Base-by-base conservation (phyloP, 2,329 filamentous ascomycete genomes). In the Fusarium liriodendri region DNA sequence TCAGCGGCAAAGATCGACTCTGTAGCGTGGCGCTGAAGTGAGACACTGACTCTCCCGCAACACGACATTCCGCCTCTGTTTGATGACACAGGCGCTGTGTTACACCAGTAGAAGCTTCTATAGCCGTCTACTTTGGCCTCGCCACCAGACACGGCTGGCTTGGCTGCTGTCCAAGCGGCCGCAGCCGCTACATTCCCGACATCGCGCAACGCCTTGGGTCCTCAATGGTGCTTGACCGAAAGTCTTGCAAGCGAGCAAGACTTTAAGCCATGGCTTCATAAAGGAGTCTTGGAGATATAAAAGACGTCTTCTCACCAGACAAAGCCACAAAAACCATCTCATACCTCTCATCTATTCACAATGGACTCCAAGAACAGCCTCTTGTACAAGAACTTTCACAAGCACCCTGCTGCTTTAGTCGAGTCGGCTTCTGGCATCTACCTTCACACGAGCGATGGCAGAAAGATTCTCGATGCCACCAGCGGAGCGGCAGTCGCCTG, bases 341-440 rank as follows among this genome's bases (percentile, higher is more conserved):
- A 20, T n/a, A 1, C 16, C 18, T 20, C 2, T 16, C n/a, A 14
- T 14, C 10, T 33, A n/a, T 7, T 52, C 63, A 72, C 33, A 18
- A 76, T 76, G 74, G 47, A 65, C 5, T 71, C 72, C n/a, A 72
- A 65, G 38, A 76, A 76, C 72, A 76, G 74, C 29, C 74, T 76
- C 20, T 54, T 76, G 2, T 76, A 76, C 74, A 76, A 76, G 42
- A 76, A 76, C 64, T 76, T 76, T 1, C 72, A 76, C 11, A 75
- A 73, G 27, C 74, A 76, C 27, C 74, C 74, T 7, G 74, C 72
- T 0, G 74, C 74, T 22, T 64, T 76, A 7, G 38, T 76, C 4
- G 70, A 76, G n/a, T 76, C 74, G 0, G 72, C 74, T 0, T 40
- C 57, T 0, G 74, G 74, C 6, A 75, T 76, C 7, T 76, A 64